These are phyloP conservation scores for Cladorrhinum sp. DNA, from an alignment of 2,329 filamentous ascomycete genomes.

Conservation along the genomic window DNA sequence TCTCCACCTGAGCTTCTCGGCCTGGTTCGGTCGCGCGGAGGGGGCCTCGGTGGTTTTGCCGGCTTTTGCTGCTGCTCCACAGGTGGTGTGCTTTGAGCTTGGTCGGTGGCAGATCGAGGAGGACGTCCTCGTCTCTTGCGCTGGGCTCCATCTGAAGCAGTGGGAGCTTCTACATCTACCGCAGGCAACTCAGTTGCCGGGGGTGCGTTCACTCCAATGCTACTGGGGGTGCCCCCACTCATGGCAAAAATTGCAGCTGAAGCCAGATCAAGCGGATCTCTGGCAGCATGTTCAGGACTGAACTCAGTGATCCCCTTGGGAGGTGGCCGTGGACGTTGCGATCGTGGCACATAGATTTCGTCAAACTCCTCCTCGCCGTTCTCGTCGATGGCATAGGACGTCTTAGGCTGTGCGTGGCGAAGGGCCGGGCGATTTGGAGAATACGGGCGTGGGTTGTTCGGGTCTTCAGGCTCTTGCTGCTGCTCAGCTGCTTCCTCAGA, in stretches of 20 bases:
- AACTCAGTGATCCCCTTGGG: constrained; percentile 21
- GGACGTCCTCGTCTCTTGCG: constrained; percentile 29
- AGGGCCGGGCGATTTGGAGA: constrained; percentile 48
- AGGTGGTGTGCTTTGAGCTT: neutral
- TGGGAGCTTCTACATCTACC: neutral
- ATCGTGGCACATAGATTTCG: constrained; percentile 32
- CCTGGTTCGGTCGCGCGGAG: constrained; percentile 12
- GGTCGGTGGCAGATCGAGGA: constrained; percentile 15
- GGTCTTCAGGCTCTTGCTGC: constrained; percentile 1
- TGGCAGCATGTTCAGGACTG: constrained; percentile 19
- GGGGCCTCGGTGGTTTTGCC: constrained; percentile 19
- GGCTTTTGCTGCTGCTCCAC: neutral
- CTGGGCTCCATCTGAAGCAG: neutral
- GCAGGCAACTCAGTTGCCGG: constrained; percentile 15
- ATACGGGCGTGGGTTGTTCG: constrained; percentile 30
- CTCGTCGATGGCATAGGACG: constrained; percentile 50
- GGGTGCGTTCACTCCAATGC: neutral
- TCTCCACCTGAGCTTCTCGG: constrained; percentile 2
- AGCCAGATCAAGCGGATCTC: constrained; percentile 41
- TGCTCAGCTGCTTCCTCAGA: constrained; percentile 6
- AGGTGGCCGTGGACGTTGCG: constrained; percentile 18
- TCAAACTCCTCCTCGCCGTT: constrained; percentile 46
- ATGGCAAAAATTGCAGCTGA: constrained; percentile 36
- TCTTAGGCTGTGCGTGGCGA: constrained; percentile 50
- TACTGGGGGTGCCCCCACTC: constrained; percentile 14